Evolutionary conservation across 768 basidiomycete genomes (phyloP), one percentile per base, ranked within the genome.

Genomic region (Panaeolus cyanescens): DNA sequence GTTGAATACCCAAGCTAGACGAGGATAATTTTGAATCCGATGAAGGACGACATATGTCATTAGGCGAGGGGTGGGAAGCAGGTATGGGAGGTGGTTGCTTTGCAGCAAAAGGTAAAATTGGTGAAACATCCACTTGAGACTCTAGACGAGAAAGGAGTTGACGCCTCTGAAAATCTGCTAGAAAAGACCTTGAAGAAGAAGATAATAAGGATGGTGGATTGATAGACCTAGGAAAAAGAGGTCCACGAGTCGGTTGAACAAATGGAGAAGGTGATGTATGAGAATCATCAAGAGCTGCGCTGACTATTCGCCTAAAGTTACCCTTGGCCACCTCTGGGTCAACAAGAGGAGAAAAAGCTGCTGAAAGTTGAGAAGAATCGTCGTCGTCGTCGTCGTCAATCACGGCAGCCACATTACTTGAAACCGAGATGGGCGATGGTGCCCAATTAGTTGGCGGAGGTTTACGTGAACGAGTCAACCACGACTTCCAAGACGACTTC

Each of bases 1-100:
- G 81, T 40, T 80, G 81, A 50, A 93, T 76, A 58, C 89, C 87
- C 13, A 76, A 75, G 68, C 87, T 88, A 37, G 73, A 73, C n/a
- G 67, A 69, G 34, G 74, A 75, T 37, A 79, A 67, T 36, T 65
- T 68, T n/a, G 69, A 68, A 55, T 70, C 66, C 42, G 67, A 67
- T 40, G 71, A 66, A n/a, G 75, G 77, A 50, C 72, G 74, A 33
- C 71, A 63, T 59, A 65, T 59, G 66, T 68, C 45, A 15, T 50
- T 50, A 50, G 45, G 45, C 45, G 65, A 61, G 56, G 72, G 64
- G 64, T 68, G 59, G 64, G 68, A 65, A 45, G 71, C 56, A 20
- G 71, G 58, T 54, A 67, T 65, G 25, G 67, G 42, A 13, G 70
- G 67, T 10, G 73, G 58, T 25, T 65, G 50, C 59, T 74, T 79